Evolutionary conservation across 2,329 filamentous ascomycete genomes (phyloP), one percentile per base, ranked within the genome.

Genomic region (Juglanconis sp.): DNA sequence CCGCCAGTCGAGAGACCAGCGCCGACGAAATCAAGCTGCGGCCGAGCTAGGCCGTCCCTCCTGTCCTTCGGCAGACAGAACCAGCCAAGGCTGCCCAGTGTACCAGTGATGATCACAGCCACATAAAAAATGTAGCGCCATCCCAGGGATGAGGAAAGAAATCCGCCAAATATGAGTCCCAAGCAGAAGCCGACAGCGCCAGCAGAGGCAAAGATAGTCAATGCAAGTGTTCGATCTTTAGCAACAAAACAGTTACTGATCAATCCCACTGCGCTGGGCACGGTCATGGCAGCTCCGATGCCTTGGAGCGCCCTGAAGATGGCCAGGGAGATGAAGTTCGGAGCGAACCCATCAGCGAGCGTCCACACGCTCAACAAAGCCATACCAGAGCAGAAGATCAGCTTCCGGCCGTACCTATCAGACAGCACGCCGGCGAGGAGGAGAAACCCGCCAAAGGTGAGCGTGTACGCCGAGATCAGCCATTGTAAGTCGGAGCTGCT

Each of bases 241-340:
- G 71, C 69, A 9, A 71, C 71, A 30, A 76, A 76, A 64, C 75
- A 76, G 24, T 67, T 78, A 53, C 68, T 73, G 55, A 81, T 61
- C 44, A 81, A 74, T 1, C 77, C 73, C 0, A 80, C 77, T 0
- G 76, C 76, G 0, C 78, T 77, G 1, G 78, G 78, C 0, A 81
- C 70, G 3, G 77, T 78, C 73, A 81, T 73, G 5, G 78, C 77
- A 1, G 77, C 70, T 1, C 77, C 77, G 9, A 79, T 71, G 1
- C 79, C 79, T 50, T 80, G 77, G 0, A 81, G 67, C 0, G 77
- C 79, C n/a, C 79, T 74, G 56, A 77, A 76, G 4, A 72, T 69
- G 2, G 75, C 72, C 1, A 77, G 66, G 53, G 76, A 74, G 36
- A 76, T 74, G 34, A 79, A 80, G 0, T 75, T 76, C 7, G 71